Conservation (phyloP, 352 stramenopile species). For the Phytophthora hybrid region DNA sequence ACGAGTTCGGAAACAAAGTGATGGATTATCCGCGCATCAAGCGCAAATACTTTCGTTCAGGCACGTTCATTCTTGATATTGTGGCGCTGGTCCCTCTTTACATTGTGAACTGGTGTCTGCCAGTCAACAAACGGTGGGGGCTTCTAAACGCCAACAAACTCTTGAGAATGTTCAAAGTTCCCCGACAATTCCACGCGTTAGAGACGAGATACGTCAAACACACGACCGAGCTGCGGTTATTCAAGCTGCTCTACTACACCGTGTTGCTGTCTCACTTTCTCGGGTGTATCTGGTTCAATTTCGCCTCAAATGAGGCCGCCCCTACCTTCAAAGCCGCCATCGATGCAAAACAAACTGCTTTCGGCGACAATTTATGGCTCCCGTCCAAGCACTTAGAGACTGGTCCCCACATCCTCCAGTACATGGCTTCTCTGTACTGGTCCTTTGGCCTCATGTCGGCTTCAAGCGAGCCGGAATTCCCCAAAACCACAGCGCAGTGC, state of each 20-base stretch:
- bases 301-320: slow-evolving; percentile 29
- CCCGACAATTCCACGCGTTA: slow-evolving; percentile 53
- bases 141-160: slow-evolving; percentile 75
- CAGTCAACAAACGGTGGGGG: slow-evolving; percentile 36
- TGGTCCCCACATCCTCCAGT: slow-evolving; percentile 45
- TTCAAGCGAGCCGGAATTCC: slow-evolving; percentile 57
- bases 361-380: slow-evolving; percentile 49
- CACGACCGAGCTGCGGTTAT: slow-evolving; percentile 62
- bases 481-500: slow-evolving; percentile 55
- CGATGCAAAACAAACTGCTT: slow-evolving; percentile 13
- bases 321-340: neutral
- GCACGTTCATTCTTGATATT: slow-evolving; percentile 57
- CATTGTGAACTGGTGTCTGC: slow-evolving; percentile 55
- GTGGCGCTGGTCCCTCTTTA: slow-evolving; percentile 61
- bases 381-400: slow-evolving; percentile 44
- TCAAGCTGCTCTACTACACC: slow-evolving; percentile 79
- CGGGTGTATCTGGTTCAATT: slow-evolving; percentile 77
- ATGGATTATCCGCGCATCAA: slow-evolving; percentile 53
- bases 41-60: slow-evolving; percentile 51
- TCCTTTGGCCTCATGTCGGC: slow-evolving; percentile 75
- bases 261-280: slow-evolving; percentile 67
- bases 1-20: slow-evolving; percentile 78
- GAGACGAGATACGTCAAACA: slow-evolving; percentile 73
- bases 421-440: slow-evolving; percentile 74
- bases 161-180: slow-evolving; percentile 62